Conservation (phyloP, 768 basidiomycete genomes). For the Kwoniella europaea region DNA sequence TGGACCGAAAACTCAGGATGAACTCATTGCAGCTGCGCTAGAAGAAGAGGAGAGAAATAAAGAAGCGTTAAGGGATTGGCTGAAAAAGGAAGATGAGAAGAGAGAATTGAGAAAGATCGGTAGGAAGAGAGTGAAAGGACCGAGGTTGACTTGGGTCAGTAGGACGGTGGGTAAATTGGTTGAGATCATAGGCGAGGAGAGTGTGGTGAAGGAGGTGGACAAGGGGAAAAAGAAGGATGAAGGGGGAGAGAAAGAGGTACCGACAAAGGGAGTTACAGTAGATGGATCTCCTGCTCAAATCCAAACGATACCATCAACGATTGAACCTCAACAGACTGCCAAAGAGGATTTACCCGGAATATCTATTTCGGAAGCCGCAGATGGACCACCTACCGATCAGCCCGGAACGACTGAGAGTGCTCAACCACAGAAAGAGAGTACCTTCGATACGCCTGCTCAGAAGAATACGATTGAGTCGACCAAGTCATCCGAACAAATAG, state of each 20-base stretch:
- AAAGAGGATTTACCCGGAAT: too few species aligned
- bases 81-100: constrained; percentile 53
- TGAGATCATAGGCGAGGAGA: constrained; percentile 30
- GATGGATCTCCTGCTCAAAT: not conserved
- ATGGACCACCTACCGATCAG: too few species aligned
- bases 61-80: constrained; percentile 50
- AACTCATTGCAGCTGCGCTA: constrained; percentile 54
- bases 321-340: not conserved
- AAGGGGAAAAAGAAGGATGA: not conserved
- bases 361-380: too few species aligned
- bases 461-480: too few species aligned
- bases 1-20: constrained; percentile 49
- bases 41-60: constrained; percentile 55
- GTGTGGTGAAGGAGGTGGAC: not conserved
- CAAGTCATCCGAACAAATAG: too few species aligned
- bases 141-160: constrained; percentile 55
- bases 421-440: too few species aligned
- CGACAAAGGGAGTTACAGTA: not conserved
- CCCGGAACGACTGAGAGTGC: too few species aligned
- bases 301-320: not conserved
- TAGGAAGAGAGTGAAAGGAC: constrained; percentile 53
- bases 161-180: constrained; percentile 47
- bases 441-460: too few species aligned
- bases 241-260: not conserved
- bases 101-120: constrained; percentile 46